Base-by-base conservation (phyloP, 805 yeast species). In the Pichia deserticola region DNA sequence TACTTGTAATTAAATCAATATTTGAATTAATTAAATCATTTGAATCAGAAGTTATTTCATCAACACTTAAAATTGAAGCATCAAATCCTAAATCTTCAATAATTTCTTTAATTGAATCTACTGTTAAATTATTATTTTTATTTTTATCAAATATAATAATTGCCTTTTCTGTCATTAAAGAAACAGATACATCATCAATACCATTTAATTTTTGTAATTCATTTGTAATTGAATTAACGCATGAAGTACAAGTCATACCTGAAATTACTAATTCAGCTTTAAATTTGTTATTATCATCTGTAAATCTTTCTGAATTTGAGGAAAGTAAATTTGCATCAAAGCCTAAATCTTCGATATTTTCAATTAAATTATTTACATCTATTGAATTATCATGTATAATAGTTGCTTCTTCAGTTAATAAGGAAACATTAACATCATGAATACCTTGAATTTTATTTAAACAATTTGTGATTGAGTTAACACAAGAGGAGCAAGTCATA, bases 401-500 rank as follows among this genome's bases (percentile, higher is more conserved):
- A 15, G 67, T 60, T 2, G 90, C 96, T 44, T 79, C 78, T 56
- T 86, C 93, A 0, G 96, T 87, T 4, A 87, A 68, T 33, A 88
- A 73, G 1, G 96, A 85, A 1, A 90, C 87, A 3, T 76, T 72
- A 0, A 75, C 87, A 13, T 36, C 39, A 3, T 60, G 69, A 1
- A 55, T 64, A 6, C 67, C 67, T 4, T 50, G 45, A 0, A 63
- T 10, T 2, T 43, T 32, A 28, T 43, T 36, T 13, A 65, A 38
- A 3, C 57, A 45, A 7, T 47, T 66, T 0, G 82, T 77, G 25
- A 92, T 78, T 0, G 93, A 71, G 2, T 83, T 73, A 0, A 86
- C 76, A 62, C 98, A 92, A 1, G 95, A 77, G 2, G 93, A 84
- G 61, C 97, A 92, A 2, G 98, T 90, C 97, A 90, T 92, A 3